These are phyloP conservation scores for Coelastrella sp. DNA, from an alignment of 139 green algal genomes.

Conservation along the genomic window DNA sequence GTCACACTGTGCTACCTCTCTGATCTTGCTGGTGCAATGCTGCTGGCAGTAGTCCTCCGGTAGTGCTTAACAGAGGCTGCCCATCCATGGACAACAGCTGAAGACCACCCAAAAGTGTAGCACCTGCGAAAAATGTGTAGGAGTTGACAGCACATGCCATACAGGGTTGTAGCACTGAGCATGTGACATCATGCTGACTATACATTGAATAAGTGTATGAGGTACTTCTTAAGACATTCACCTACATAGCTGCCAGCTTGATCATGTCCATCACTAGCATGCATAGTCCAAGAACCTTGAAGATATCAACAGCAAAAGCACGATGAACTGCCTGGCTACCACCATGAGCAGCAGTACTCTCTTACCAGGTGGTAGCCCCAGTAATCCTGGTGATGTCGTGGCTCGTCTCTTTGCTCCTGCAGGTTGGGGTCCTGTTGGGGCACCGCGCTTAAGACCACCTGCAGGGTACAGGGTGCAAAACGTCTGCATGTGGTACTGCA, in stretches of 20 bases:
- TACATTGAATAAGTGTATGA: too few relatives aligned
- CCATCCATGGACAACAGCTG: neutral
- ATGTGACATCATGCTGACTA: neutral
- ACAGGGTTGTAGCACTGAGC: neutral
- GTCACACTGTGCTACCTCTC: too few relatives aligned
- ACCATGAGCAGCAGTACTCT: neutral
- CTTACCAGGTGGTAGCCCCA: neutral
- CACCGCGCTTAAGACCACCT: neutral
- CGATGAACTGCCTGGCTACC: neutral
- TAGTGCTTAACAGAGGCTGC: neutral
- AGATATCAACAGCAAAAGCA: too few relatives aligned
- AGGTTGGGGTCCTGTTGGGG: neutral
- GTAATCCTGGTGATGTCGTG: neutral
- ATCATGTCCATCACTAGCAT: too few relatives aligned
- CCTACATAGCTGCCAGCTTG: too few relatives aligned
- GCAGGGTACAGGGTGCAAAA: neutral
- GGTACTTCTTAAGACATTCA: too few relatives aligned
- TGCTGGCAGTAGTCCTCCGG: neutral
- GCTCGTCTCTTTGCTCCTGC: neutral
- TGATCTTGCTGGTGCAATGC: neutral
- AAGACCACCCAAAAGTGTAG: neutral
- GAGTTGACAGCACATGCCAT: neutral
- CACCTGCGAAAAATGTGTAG: neutral
- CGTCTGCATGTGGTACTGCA: neutral
- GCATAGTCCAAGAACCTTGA: too few relatives aligned